Evolutionary conservation across 2,329 filamentous ascomycete genomes (phyloP).

Genomic region (Calonectria hongkongensis): DNA sequence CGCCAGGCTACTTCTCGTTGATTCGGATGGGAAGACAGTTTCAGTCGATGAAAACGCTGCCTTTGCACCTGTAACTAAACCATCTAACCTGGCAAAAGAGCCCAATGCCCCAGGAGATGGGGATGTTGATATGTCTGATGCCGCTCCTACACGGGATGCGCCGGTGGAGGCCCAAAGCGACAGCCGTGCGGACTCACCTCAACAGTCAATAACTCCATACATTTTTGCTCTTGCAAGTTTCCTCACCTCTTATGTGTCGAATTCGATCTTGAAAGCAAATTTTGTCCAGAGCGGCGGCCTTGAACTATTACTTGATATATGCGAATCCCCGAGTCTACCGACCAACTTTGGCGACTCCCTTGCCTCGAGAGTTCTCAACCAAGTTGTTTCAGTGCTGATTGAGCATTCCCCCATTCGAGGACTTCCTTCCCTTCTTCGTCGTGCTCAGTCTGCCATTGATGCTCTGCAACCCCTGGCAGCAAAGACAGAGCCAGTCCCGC

Average conservation of each 20-base stretch:
- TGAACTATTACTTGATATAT: constrained; percentile 89
- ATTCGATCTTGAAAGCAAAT: constrained; percentile 80
- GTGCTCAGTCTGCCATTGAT: constrained; percentile 82
- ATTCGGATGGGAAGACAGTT: constrained; percentile 72
- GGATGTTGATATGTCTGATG: constrained; percentile 82
- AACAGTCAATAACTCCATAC: constrained; percentile 76
- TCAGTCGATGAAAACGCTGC: constrained; percentile 72
- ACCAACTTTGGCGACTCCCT: constrained; percentile 75
- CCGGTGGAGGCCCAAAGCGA: constrained; percentile 42
- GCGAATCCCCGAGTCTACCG: constrained; percentile 86
- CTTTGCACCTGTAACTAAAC: constrained; percentile 54
- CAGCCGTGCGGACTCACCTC: constrained; percentile 50
- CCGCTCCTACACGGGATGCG: constrained; percentile 50
- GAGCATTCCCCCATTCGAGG: constrained; percentile 88
- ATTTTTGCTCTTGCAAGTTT: constrained; percentile 87
- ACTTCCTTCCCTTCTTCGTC: constrained; percentile 86
- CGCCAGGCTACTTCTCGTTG: constrained; percentile 82
- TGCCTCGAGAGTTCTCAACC: constrained; percentile 81
- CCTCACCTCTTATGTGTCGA: constrained; percentile 83
- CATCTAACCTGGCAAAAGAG: constrained; percentile 63
- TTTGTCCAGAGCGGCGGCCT: constrained; percentile 89
- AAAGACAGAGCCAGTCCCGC: constrained; percentile 67
- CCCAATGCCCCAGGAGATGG: constrained; percentile 60
- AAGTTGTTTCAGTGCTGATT: constrained; percentile 85
- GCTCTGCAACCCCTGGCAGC: constrained; percentile 79